Evolutionary conservation across 2,329 filamentous ascomycete genomes (phyloP), one percentile per base, ranked within the genome.

Genomic region (Zymoseptoria tritici): DNA sequence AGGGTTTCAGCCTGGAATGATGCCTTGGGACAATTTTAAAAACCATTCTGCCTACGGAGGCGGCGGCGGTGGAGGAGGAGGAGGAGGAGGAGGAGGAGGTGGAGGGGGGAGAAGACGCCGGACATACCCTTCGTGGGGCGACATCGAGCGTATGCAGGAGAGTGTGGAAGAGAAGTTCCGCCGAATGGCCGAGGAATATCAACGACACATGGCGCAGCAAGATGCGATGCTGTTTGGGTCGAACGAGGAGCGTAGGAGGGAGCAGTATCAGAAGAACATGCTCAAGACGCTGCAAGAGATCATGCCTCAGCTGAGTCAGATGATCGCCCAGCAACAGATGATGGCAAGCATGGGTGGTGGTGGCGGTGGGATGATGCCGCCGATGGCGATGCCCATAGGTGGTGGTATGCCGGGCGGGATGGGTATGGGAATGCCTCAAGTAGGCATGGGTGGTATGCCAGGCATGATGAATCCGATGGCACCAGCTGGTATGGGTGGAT

Each of bases 151-250:
- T 13, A 58, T 62, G 56, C 57, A 57, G 26, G 58, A 60, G 51
- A 36, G 46, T 36, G 50, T 65, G 6, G 62, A 65, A 20, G 57
- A 67, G 11, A 55, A 60, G 19, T 63, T 68, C n/a, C 56, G 60
- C 5, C 56, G 59, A 9, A 60, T 67, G 65, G 57, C 55, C 5
- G 62, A 63, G 36, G 64, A 67, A 50, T 67, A 66, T 36, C 58
- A 62, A 49, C 56, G 59, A n/a, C 57, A 62, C 26, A 58, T 64
- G 55, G 57, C 55, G 19, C 58, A 65, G 29, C 52, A 60, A 52
- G 61, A 67, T 50, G 62, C 65, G 2, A 62, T 68, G 26, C 42
- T 68, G 21, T 69, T 67, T 57, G 67, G 67, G 21, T 64, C 59
- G 5, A 66, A 66, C 22, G 54, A 55, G n/a, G 67, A 69, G 57